These are phyloP conservation scores for Solanum ossicruentum DNA, from an alignment of 257 asterid species.

Conservation along the genomic window DNA sequence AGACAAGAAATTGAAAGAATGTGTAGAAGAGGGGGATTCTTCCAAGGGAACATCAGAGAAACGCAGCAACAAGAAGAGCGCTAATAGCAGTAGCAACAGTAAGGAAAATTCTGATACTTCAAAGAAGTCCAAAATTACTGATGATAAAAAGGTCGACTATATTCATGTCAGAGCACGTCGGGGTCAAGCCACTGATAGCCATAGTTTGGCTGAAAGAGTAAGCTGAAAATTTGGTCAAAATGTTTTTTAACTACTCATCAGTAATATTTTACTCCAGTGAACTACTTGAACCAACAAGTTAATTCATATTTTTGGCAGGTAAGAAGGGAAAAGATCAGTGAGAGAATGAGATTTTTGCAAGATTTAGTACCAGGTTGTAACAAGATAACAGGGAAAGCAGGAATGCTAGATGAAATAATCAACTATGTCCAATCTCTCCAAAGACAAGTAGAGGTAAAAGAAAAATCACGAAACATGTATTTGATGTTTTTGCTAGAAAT, in stretches of 20 bases:
- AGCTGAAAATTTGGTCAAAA: slow-evolving; percentile 1
- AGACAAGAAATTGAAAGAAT: slow-evolving; percentile 44
- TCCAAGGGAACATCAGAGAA: slow-evolving; percentile 40
- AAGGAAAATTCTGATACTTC: slow-evolving; percentile 14
- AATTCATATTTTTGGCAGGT: slow-evolving; percentile 28
- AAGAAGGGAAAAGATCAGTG: slow-evolving; percentile 87
- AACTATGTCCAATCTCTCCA: slow-evolving; percentile 93
- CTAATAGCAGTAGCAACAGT: slow-evolving; percentile 12
- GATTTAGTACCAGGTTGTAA: slow-evolving; percentile 92
- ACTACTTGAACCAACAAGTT: neutral
- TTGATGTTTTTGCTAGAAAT: neutral
- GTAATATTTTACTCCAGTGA: neutral
- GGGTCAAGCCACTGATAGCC: slow-evolving; percentile 97
- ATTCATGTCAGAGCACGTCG: slow-evolving; percentile 96
- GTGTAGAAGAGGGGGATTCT: slow-evolving; percentile 29
- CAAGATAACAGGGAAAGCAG: slow-evolving; percentile 84
- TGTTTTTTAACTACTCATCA: neutral
- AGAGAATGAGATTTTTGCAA: slow-evolving; percentile 81
- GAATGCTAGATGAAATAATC: slow-evolving; percentile 91
- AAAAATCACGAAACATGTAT: neutral
- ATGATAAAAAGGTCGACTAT: slow-evolving; percentile 56
- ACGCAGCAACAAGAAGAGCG: slow-evolving; percentile 29
- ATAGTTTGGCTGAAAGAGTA: slow-evolving; percentile 95
- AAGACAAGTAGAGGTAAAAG: slow-evolving; percentile 80
- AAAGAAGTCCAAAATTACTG: slow-evolving; percentile 33